Base-by-base conservation (phyloP, 805 yeast species). In the Priceomyces castillae region DNA sequence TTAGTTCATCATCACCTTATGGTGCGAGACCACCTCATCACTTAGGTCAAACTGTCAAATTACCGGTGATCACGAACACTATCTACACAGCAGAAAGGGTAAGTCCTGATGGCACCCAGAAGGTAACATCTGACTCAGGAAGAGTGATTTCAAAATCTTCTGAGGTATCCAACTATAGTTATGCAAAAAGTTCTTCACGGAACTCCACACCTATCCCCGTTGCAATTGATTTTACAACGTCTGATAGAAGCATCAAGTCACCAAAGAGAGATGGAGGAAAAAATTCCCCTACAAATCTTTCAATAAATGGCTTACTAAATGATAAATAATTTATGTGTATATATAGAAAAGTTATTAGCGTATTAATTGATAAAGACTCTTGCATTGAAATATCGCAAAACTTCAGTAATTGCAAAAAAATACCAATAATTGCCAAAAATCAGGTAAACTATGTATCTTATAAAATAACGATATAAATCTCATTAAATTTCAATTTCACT, bases 231-330 rank as follows among this genome's bases (percentile, higher is more conserved):
- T 61, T 60, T 36, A 61, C 66, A 7, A 35, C 57, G 6, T 41
- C 52, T 23, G 58, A 46, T 39, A 46, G 39, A 12, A 30, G 25
- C 36, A 39, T 39, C 34, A 39, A 28, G 16, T 6, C 12, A 17
- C 22, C 7, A 10, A 17, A 26, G 18, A 37, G 20, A n/a, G 30
- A 14, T 7, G 16, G 15, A 14, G 20, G 34, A n/a, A 15, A 28
- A 31, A 36, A 36, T 19, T 37, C 50, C 17, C 51, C 50, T 33
- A 54, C 48, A 16, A 53, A 58, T 10, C 59, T 66, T 56, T 69
- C 76, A 11, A 69, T 71, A 30, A 71, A 71, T 4, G 73, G 74
- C 4, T 47, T 70, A 33, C 61, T 71, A 34, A 71, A 71, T 46
- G 65, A 45, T 10, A 38, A 40, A 26, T 41, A 28, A 41, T 25